A percentile compares a stretch with the other conserved stretches of the same genome.
Conservation (phyloP, 176 grass and related monocot genomes). For the Alopecurus myosuroides region DNA sequence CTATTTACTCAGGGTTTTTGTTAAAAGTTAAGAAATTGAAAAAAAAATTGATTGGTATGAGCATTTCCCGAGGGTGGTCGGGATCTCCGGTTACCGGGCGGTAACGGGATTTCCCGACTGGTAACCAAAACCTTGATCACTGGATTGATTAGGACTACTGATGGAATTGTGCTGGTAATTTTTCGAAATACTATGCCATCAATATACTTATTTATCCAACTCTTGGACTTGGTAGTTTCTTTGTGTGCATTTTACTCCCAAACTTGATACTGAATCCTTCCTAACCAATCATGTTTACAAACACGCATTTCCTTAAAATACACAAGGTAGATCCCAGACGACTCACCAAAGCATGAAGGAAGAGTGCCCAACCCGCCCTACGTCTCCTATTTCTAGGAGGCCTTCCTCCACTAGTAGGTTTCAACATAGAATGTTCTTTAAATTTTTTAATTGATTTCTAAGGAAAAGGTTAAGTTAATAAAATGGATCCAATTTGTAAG, state of each 20-base stretch:
- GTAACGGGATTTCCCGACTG: too few species aligned
- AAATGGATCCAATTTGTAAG: neutral
- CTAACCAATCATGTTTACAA: neutral
- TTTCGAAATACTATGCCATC: neutral
- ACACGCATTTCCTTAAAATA: neutral
- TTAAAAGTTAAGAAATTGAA: too few species aligned
- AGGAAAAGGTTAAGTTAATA: neutral
- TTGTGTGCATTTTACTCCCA: neutral
- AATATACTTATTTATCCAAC: neutral
- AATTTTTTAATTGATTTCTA: neutral
- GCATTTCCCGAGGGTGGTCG: too few species aligned
- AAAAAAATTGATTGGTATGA: too few species aligned
- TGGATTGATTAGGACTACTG: neutral
- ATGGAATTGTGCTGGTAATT: neutral
- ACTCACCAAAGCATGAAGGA: neutral
- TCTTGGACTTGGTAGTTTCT: neutral
- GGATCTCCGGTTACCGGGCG: too few species aligned
- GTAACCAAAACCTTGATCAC: too few species aligned
- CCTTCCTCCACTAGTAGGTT: neutral
- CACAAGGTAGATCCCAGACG: too few species aligned
- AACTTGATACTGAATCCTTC: neutral
- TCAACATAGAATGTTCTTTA: too few species aligned
- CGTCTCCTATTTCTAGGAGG: neutral
- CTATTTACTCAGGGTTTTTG: too few species aligned
- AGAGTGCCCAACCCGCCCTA: neutral